Conservation (phyloP, 768 basidiomycete species). For the Termitomyces sp. region DNA sequence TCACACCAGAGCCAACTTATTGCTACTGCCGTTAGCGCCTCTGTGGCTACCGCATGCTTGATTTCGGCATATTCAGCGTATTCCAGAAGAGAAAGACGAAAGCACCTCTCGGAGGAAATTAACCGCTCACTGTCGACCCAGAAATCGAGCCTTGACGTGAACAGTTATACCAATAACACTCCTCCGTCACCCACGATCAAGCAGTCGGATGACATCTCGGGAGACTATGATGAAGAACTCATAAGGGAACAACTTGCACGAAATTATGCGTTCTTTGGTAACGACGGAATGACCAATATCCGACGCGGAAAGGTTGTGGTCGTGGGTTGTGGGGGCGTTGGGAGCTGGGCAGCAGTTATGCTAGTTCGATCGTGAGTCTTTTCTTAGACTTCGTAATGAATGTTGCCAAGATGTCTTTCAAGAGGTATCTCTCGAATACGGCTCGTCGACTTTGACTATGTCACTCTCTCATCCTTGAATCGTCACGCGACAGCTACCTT, state of each 20-base stretch:
- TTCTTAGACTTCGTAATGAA: background rate
- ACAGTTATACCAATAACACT: slow-evolving; percentile 1
- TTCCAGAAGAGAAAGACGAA: slow-evolving; percentile 40
- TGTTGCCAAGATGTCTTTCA: background rate
- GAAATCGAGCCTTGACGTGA: slow-evolving; percentile 13
- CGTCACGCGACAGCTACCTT: slow-evolving; percentile 87
- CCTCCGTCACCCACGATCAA: slow-evolving; percentile 5
- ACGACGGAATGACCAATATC: slow-evolving; percentile 79
- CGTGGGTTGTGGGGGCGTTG: slow-evolving; percentile 95
- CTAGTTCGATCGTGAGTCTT: slow-evolving; percentile 75
- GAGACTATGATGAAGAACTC: slow-evolving; percentile 69
- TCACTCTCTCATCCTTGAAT: slow-evolving; percentile 92
- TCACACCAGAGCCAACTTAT: slow-evolving; percentile 61
- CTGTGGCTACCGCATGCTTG: slow-evolving; percentile 51
- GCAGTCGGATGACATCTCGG: slow-evolving; percentile 1
- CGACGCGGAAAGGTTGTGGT: slow-evolving; percentile 74
- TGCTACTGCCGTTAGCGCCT: slow-evolving; percentile 58
- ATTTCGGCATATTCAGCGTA: slow-evolving; percentile 56
- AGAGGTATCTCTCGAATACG: slow-evolving; percentile 75
- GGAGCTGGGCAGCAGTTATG: slow-evolving; percentile 95
- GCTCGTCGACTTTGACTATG: slow-evolving; percentile 93
- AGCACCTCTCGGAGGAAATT: slow-evolving; percentile 52
- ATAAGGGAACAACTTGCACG: slow-evolving; percentile 87
- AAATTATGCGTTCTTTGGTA: slow-evolving; percentile 93
- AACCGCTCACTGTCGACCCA: slow-evolving; percentile 40